Evolutionary conservation across 163 green algal species (phyloP).

Genomic region (Trebouxiophyceae sp.): DNA sequence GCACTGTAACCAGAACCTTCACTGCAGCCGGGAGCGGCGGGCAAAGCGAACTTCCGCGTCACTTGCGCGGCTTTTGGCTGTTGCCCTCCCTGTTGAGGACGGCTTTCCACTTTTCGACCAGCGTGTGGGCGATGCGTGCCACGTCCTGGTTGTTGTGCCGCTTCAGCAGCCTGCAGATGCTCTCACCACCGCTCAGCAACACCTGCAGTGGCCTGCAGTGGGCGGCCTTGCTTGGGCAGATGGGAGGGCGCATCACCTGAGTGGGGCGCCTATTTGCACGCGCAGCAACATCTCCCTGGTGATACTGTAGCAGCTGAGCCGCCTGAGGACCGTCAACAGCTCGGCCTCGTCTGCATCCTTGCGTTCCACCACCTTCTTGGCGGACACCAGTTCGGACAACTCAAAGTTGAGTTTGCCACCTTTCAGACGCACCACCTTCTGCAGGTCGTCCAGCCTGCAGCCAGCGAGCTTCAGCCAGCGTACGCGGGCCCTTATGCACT

Average conservation of each 20-base stretch:
- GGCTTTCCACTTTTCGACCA: slow-evolving; percentile 10
- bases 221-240: no score
- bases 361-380: slow-evolving; percentile 5
- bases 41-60: no score
- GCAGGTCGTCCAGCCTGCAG: slow-evolving; percentile 6
- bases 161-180: slow-evolving; percentile 2
- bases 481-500: no score
- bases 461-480: not conserved
- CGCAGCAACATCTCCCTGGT: slow-evolving; percentile 3
- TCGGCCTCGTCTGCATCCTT: not conserved
- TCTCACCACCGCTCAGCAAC: not conserved
- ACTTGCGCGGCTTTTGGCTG: not conserved
- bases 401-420: not conserved
- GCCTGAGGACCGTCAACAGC: slow-evolving; percentile 9
- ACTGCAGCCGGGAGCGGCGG: no score
- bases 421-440: slow-evolving; percentile 7
- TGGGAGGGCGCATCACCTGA: no score
- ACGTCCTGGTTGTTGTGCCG: slow-evolving; percentile 6
- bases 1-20: no score
- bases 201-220: not conserved
- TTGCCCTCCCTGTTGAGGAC: not conserved
- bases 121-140: slow-evolving; percentile 2
- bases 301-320: slow-evolving; percentile 15
- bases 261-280: not conserved
- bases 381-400: not conserved